Percentiles rank a stretch among this genome's conserved stretches.
These are phyloP conservation scores for Protea cynaroides DNA, from an alignment of 164 flowering plant species.

Conservation along the genomic window DNA sequence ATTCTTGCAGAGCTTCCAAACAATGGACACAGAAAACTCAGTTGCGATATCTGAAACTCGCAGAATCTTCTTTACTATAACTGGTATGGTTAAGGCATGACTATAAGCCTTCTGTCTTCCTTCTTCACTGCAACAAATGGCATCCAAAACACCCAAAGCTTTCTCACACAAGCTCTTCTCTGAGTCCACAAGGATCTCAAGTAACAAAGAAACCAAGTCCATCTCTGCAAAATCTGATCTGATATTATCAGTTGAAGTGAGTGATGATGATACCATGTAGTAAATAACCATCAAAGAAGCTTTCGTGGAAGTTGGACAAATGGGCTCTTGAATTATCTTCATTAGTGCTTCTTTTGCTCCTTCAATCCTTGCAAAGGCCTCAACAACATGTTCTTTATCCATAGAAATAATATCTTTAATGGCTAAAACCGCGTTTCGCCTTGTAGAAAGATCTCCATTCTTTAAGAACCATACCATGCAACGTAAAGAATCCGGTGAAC, in stretches of 20 bases:
- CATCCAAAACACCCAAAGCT: constrained; percentile 53
- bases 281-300: constrained; percentile 41
- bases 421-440: constrained; percentile 40
- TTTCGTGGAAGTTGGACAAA: constrained; percentile 50
- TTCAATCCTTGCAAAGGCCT: constrained; percentile 24
- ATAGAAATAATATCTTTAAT: constrained; percentile 38
- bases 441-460: constrained; percentile 30
- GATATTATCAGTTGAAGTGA: constrained; percentile 4
- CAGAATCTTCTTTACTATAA: constrained; percentile 71
- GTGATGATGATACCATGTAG: constrained; percentile 33
- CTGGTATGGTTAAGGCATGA: constrained; percentile 53
- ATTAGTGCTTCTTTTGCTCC: constrained; percentile 40
- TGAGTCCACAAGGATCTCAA: constrained; percentile 52
- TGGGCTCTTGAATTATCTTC: constrained; percentile 48
- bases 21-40: constrained; percentile 50
- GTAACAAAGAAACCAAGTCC: constrained; percentile 43
- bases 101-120: constrained; percentile 35
- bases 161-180: constrained; percentile 62
- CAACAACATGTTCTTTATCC: constrained; percentile 15
- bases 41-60: constrained; percentile 63
- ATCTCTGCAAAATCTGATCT: constrained; percentile 25
- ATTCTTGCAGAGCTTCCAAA: constrained; percentile 63
- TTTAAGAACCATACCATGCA: constrained; percentile 43
- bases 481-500: constrained; percentile 32
- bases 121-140: constrained; percentile 21